phyloP scores from a whole-genome alignment of 2,329 filamentous ascomycete genomes.

The Fusarium torulosum region DNA sequence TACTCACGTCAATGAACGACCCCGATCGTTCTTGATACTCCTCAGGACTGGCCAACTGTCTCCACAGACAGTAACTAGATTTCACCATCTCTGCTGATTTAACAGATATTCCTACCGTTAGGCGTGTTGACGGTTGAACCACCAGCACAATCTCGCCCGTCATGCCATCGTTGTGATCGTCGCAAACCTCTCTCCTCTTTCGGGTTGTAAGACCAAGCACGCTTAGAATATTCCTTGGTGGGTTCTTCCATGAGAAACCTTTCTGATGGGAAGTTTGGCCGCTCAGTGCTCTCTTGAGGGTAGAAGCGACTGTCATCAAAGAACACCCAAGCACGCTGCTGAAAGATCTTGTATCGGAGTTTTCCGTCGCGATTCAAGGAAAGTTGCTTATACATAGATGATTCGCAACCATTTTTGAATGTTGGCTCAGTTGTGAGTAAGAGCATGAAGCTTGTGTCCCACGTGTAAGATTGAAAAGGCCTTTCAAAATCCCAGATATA shows the following conservation, averaged over 20 bases:
- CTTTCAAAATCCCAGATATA: not conserved
- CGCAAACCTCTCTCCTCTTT: not conserved
- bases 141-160: not conserved
- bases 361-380: accelerated
- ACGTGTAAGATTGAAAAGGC: not conserved
- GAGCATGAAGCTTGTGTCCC: not conserved
- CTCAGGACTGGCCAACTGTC: not conserved
- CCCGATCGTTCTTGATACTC: not conserved
- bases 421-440: too few species aligned
- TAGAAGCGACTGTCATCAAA: conserved; percentile 2
- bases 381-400: not conserved
- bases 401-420: not conserved
- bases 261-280: conserved; percentile 9
- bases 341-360: not conserved
- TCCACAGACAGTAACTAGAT: not conserved
- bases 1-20: not conserved
- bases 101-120: not conserved
- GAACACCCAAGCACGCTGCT: conserved; percentile 8
- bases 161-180: not conserved
- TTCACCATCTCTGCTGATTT: not conserved
- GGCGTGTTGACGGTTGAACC: not conserved
- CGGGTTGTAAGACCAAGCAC: not conserved
- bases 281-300: not conserved
- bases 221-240: not conserved
- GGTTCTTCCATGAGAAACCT: not conserved